A percentile compares a stretch with the other conserved stretches of the same genome.
These are phyloP conservation scores for Hemisphaericaspora subhashii DNA, from an alignment of 1,139 yeast genomes.

Conservation along the genomic window DNA sequence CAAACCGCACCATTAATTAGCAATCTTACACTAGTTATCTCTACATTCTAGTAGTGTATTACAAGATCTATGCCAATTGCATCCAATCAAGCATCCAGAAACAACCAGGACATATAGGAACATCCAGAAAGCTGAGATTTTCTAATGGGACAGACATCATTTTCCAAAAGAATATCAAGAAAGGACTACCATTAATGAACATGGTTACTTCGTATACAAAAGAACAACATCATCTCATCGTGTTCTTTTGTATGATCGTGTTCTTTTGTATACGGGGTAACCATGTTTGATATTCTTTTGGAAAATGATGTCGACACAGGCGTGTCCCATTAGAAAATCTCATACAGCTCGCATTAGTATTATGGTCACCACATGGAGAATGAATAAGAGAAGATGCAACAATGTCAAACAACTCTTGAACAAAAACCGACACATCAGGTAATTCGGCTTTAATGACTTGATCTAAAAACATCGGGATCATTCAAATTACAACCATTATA, in stretches of 20 bases:
- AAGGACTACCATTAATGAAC: too few relatives aligned
- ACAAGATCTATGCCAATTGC: too few relatives aligned
- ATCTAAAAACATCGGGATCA: background rate
- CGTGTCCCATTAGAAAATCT: background rate
- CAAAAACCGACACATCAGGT: background rate
- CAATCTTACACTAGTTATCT: too few relatives aligned
- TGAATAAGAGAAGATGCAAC: background rate
- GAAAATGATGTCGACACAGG: background rate
- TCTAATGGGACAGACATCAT: background rate
- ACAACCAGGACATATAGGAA: too few relatives aligned
- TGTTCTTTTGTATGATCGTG: too few relatives aligned
- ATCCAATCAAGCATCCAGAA: too few relatives aligned
- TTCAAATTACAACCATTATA: too few relatives aligned
- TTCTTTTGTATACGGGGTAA: background rate
- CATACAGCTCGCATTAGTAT: background rate
- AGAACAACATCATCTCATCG: background rate
- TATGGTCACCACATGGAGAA: background rate
- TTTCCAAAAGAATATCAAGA: background rate
- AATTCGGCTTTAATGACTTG: background rate
- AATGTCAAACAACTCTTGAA: background rate
- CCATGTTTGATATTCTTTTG: background rate
- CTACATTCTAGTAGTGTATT: too few relatives aligned
- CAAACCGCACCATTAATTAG: too few relatives aligned
- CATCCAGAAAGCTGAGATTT: too few relatives aligned
- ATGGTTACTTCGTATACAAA: background rate